Evolutionary conservation across 306 rosid genomes (phyloP).

Genomic region (Hippophae gyantsensis): DNA sequence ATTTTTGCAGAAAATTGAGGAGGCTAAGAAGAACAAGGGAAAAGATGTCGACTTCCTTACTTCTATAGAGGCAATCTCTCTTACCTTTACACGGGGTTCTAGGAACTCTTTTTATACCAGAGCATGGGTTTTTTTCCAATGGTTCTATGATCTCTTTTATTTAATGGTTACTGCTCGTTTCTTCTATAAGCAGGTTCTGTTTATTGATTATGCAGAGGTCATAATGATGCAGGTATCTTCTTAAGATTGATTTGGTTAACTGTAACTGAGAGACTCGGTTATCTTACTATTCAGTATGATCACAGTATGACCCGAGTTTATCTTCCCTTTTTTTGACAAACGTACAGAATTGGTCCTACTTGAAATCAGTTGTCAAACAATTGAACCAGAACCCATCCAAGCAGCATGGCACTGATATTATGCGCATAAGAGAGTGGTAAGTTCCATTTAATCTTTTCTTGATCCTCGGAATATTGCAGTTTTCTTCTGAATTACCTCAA

Average conservation of each 20-base stretch:
- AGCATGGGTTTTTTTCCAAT: neutral
- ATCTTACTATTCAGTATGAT: slow-evolving; percentile 1
- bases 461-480: slow-evolving; percentile 2
- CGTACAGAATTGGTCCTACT: slow-evolving; percentile 70
- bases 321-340: slow-evolving; percentile 10
- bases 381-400: slow-evolving; percentile 67
- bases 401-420: slow-evolving; percentile 67
- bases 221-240: slow-evolving; percentile 76
- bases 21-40: slow-evolving; percentile 50
- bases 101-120: slow-evolving; percentile 9
- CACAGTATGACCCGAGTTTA: neutral
- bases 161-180: slow-evolving; percentile 12
- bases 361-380: slow-evolving; percentile 56
- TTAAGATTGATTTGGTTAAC: slow-evolving; percentile 16
- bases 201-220: slow-evolving; percentile 90
- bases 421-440: slow-evolving; percentile 85
- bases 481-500: neutral
- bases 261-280: slow-evolving; percentile 14
- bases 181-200: slow-evolving; percentile 53
- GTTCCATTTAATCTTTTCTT: slow-evolving; percentile 9
- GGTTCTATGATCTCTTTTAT: neutral
- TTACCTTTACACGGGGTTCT: slow-evolving; percentile 8
- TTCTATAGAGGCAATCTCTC: slow-evolving; percentile 69
- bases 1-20: slow-evolving; percentile 62
- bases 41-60: slow-evolving; percentile 91